Percentiles rank a stretch among this genome's conserved stretches.
These are phyloP conservation scores for Wickerhamiella shivajii DNA, from an alignment of 805 yeast species.

Conservation along the genomic window DNA sequence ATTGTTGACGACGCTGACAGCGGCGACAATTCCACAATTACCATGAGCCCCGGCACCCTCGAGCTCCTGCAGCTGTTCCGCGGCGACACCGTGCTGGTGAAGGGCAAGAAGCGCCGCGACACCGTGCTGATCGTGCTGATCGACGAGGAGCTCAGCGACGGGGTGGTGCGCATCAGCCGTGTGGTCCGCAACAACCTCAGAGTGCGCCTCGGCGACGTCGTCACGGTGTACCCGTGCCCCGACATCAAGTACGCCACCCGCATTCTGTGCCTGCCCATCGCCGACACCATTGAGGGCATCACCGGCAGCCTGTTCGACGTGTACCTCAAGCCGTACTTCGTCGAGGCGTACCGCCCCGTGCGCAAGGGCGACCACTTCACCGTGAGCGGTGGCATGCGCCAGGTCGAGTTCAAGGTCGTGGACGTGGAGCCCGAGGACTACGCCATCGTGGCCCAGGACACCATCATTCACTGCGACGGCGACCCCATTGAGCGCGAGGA, in stretches of 20 bases:
- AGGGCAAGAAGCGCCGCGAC: conserved; percentile 96
- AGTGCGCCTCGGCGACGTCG: conserved; percentile 84
- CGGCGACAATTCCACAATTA: conserved; percentile 89
- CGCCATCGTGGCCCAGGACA: conserved; percentile 97
- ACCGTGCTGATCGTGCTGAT: conserved; percentile 91
- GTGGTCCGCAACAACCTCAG: conserved; percentile 91
- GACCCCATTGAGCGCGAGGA: conserved; percentile 97
- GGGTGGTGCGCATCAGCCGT: conserved; percentile 85
- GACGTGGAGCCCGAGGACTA: conserved; percentile 96
- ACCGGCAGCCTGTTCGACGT: conserved; percentile 95
- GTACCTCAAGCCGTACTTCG: conserved; percentile 92
- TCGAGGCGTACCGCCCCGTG: conserved; percentile 97
- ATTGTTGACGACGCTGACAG: conserved; percentile 93
- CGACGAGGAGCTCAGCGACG: conserved; percentile 94
- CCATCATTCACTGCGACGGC: conserved; percentile 96
- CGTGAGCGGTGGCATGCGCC: conserved; percentile 98
- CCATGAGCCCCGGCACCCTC: conserved; percentile 91
- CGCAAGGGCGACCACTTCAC: conserved; percentile 94
- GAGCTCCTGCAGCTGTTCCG: conserved; percentile 87
- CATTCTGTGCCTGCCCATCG: conserved; percentile 89
- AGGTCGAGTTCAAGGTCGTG: conserved; percentile 95
- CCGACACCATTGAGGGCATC: conserved; percentile 95
- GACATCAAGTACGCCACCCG: conserved; percentile 94
- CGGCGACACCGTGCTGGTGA: conserved; percentile 94
- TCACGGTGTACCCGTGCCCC: conserved; percentile 88